Conservation (phyloP, 495 filamentous ascomycete species). For the Venustampulla echinocandica region DNA sequence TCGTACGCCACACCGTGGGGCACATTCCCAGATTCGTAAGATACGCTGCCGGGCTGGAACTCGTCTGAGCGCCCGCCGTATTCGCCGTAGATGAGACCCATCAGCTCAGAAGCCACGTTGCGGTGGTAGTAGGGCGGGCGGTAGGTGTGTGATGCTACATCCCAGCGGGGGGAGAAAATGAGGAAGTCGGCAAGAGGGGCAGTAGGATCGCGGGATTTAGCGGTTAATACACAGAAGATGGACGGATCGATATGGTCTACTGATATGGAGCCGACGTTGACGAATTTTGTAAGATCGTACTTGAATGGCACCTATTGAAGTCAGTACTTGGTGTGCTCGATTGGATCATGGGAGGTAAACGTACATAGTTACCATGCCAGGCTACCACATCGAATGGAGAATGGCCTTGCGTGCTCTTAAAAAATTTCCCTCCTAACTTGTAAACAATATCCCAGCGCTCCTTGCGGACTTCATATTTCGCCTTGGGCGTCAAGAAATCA, state of each 20-base stretch:
- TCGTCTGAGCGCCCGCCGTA: slow-evolving; percentile 45
- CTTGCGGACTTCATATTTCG: slow-evolving; percentile 45
- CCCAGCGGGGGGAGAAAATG: slow-evolving; percentile 76
- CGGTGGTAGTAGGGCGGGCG: slow-evolving; percentile 78
- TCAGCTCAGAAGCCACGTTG: slow-evolving; percentile 56
- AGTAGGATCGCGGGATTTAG: slow-evolving; percentile 48
- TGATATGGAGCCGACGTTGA: slow-evolving; percentile 61
- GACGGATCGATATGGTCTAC: slow-evolving; percentile 78
- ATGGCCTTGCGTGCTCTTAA: slow-evolving; percentile 55
- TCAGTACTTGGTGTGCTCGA: neutral
- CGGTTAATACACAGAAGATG: slow-evolving; percentile 76
- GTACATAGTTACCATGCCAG: slow-evolving; percentile 65
- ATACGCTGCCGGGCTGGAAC: slow-evolving; percentile 45
- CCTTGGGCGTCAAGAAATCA: slow-evolving; percentile 62
- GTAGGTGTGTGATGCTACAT: slow-evolving; percentile 70
- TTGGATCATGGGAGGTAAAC: neutral
- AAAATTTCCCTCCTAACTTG: slow-evolving; percentile 57
- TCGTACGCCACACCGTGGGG: slow-evolving; percentile 38
- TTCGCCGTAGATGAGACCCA: slow-evolving; percentile 45
- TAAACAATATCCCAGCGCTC: slow-evolving; percentile 44
- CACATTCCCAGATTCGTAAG: slow-evolving; percentile 48
- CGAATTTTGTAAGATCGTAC: slow-evolving; percentile 77
- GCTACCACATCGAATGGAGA: slow-evolving; percentile 78
- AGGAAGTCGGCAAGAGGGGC: slow-evolving; percentile 77
- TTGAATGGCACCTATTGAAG: slow-evolving; percentile 52